Base-by-base conservation (phyloP, 495 filamentous ascomycete species). In the Penicillium desertorum region DNA sequence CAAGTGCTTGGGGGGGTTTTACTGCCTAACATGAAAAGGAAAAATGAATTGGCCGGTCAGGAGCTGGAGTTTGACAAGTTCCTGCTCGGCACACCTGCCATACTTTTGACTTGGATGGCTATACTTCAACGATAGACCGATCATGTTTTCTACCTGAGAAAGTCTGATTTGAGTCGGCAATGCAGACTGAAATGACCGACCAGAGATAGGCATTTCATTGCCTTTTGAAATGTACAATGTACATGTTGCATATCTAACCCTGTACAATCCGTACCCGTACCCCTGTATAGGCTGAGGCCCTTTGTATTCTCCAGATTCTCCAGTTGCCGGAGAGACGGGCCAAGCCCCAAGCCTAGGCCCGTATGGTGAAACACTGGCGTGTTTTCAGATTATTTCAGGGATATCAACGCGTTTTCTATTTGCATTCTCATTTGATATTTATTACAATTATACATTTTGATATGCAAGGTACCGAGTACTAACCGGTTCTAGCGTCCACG, bases 311-410 rank as follows among this genome's bases (percentile, higher is more conserved):
- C 30, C 30, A 14, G 30, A 34, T 14, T 34, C 11, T 34, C 34
- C 41, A 72, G 73, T 76, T 76, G 70, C 73, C 68, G 27, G 65
- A 72, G 73, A 65, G 65, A 74, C 68, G 14, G 4, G 25, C 56
- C 20, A 45, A 29, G 37, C 45, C 42, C 47, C 32, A 43, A 39
- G 51, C 55, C 61, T 46, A 29, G 43, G 20, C 53, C 43, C 34
- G 14, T 29, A 16, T 57, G 58, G 62, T 77, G 74, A 77, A 77
- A 77, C 74, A 74, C 74, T 71, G 74, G 74, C 68, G 69, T 56
- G 65, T 69, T 71, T 63, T 62, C 30, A 14, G 16, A 39, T 7
- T 7, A 39, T 71, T 63, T 62, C 27, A 11, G n/a, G 44, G 10
- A 51, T 25, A 34, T 53, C 54, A 46, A 63, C 62, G 61, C 57